Conservation (phyloP, 73 alveolate species). For the Blepharisma stoltei region DNA sequence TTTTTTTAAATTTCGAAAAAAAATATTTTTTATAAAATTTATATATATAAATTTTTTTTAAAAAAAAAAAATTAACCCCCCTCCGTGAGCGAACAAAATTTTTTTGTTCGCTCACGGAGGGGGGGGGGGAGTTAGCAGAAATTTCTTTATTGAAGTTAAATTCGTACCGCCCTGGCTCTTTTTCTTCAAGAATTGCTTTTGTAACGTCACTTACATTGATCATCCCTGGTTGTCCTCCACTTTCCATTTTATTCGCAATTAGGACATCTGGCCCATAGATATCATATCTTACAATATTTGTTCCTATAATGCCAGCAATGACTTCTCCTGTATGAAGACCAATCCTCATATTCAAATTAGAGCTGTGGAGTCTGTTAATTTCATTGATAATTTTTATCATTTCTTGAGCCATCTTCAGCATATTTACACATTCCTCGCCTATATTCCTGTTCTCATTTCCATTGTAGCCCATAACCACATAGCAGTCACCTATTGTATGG, state of each 20-base stretch:
- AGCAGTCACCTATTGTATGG: slow-evolving; percentile 79
- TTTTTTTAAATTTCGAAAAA: too few species aligned
- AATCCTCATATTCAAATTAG: slow-evolving; percentile 39
- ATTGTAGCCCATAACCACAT: slow-evolving; percentile 68
- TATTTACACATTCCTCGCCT: slow-evolving; percentile 65
- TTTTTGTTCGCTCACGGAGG: too few species aligned
- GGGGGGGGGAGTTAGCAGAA: too few species aligned
- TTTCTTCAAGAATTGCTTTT: slow-evolving; percentile 53
- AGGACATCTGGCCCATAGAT: slow-evolving; percentile 72
- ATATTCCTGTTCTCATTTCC: slow-evolving; percentile 65
- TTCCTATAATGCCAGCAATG: slow-evolving; percentile 42
- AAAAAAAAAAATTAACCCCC: too few species aligned
- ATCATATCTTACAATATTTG: slow-evolving; percentile 63
- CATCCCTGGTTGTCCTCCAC: slow-evolving; percentile 50
- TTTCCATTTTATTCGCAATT: slow-evolving; percentile 75
- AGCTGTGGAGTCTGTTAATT: slow-evolving; percentile 45
- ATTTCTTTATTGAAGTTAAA: slow-evolving; percentile 43
- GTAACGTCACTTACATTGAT: slow-evolving; percentile 63
- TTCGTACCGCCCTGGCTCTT: slow-evolving; percentile 39
- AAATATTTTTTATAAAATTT: too few species aligned
- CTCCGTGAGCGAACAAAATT: too few species aligned
- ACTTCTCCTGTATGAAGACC: slow-evolving; percentile 43
- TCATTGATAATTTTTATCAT: slow-evolving; percentile 52
- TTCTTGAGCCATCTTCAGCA: slow-evolving; percentile 61
- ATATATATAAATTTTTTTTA: too few species aligned